phyloP scores from a whole-genome alignment of 805 yeast genomes.

The Candida chauliodis region DNA sequence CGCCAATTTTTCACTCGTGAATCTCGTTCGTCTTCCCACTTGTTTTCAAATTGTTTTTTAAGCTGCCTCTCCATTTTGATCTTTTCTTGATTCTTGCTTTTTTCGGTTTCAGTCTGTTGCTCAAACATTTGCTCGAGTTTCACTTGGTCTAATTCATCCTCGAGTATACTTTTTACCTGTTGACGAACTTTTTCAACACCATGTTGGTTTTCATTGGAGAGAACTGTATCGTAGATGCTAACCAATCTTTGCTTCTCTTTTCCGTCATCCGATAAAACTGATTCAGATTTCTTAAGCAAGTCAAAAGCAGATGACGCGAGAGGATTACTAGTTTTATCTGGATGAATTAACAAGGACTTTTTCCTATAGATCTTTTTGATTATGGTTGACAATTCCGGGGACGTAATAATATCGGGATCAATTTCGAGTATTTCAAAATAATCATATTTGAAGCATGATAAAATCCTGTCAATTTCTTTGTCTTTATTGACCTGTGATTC shows the following conservation, averaged over 20 bases:
- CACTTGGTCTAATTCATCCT: slow-evolving; percentile 31
- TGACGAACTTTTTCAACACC: slow-evolving; percentile 23
- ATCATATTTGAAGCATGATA: slow-evolving; percentile 46
- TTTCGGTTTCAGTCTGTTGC: slow-evolving; percentile 26
- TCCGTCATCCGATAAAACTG: slow-evolving; percentile 21
- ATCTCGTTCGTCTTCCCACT: slow-evolving; percentile 64
- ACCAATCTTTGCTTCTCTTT: slow-evolving; percentile 18
- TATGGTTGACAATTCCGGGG: slow-evolving; percentile 6
- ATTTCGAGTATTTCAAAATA: slow-evolving; percentile 52
- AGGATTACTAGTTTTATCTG: slow-evolving; percentile 56
- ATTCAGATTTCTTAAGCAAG: slow-evolving; percentile 51
- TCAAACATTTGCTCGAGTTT: slow-evolving; percentile 23
- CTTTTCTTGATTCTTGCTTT: slow-evolving; percentile 22
- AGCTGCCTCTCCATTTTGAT: slow-evolving; percentile 38
- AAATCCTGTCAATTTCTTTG: slow-evolving; percentile 53
- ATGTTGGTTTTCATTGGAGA: neutral
- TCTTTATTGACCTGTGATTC: slow-evolving; percentile 38
- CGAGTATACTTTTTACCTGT: slow-evolving; percentile 42
- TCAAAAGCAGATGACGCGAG: slow-evolving; percentile 67
- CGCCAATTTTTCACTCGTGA: slow-evolving; percentile 61
- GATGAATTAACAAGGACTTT: slow-evolving; percentile 64
- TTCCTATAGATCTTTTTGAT: slow-evolving; percentile 50
- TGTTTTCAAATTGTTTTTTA: slow-evolving; percentile 39
- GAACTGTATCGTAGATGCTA: slow-evolving; percentile 22
- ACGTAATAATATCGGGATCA: slow-evolving; percentile 19